Percentiles rank a stretch among this genome's conserved stretches.
Evolutionary conservation across 306 rosid genomes (phyloP).

Genomic region (Oxytropis ochrocephala): DNA sequence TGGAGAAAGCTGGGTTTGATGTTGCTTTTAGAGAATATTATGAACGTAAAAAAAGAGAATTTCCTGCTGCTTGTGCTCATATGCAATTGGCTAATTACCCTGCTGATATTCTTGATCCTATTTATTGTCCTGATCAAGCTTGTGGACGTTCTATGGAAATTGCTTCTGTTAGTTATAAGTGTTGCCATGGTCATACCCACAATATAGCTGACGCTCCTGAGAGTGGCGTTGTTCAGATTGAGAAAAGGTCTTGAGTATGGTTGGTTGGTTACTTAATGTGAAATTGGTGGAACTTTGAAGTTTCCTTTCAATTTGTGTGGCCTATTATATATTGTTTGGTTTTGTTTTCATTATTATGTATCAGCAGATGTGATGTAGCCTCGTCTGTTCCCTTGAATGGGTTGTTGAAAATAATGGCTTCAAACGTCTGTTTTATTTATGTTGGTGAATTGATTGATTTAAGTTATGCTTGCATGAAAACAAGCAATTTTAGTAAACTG

Average conservation of each 20-base stretch:
- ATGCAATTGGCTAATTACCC: slow-evolving; percentile 37
- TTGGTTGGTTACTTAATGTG: not conserved
- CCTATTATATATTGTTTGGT: not conserved
- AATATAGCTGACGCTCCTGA: not conserved
- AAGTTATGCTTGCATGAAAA: too few species aligned
- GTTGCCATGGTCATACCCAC: slow-evolving; percentile 27
- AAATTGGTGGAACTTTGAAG: not conserved
- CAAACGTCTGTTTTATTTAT: not conserved
- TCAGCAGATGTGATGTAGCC: slow-evolving; percentile 2
- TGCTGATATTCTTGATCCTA: slow-evolving; percentile 26
- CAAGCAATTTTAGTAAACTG: too few species aligned
- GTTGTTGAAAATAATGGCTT: slow-evolving; percentile 24
- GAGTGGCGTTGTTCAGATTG: slow-evolving; percentile 34
- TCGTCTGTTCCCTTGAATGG: slow-evolving; percentile 14
- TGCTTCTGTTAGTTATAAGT: slow-evolving; percentile 26
- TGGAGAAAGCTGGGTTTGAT: slow-evolving; percentile 34
- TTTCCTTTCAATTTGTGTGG: slow-evolving; percentile 4
- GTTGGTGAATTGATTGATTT: not conserved
- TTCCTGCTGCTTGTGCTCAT: not conserved
- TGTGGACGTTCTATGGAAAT: slow-evolving; percentile 35
- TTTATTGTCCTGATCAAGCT: slow-evolving; percentile 13
- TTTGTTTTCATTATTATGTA: not conserved
- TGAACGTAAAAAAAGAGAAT: not conserved
- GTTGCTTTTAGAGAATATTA: slow-evolving; percentile 28
- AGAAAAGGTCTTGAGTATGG: slow-evolving; percentile 10